Evolutionary conservation across 768 basidiomycete species (phyloP).

Genomic region (Tricholoma terreum): DNA sequence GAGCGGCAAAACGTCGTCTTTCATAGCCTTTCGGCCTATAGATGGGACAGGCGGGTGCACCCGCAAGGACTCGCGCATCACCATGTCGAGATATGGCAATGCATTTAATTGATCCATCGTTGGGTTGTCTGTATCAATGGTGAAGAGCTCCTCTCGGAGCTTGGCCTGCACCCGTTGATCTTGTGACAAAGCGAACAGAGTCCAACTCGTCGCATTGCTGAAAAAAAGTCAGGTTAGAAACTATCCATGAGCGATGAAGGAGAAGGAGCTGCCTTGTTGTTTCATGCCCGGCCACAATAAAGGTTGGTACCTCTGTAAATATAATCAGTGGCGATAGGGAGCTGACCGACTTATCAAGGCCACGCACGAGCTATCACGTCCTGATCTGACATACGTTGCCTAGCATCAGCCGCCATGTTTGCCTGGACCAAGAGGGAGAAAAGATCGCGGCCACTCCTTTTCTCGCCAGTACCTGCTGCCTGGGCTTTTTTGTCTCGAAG

Average conservation of each 20-base stretch:
- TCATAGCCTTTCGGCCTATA: slow-evolving; percentile 41
- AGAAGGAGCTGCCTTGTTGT: slow-evolving; percentile 35
- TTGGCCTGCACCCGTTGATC: slow-evolving; percentile 47
- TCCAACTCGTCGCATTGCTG: slow-evolving; percentile 53
- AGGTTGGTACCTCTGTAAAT: slow-evolving; percentile 44
- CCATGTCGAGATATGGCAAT: slow-evolving; percentile 64
- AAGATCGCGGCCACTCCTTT: slow-evolving; percentile 40
- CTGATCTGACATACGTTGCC: slow-evolving; percentile 17
- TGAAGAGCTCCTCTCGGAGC: slow-evolving; percentile 55
- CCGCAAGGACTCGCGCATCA: slow-evolving; percentile 59
- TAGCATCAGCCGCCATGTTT: slow-evolving; percentile 48
- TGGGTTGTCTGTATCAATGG: slow-evolving; percentile 51
- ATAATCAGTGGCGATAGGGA: not conserved
- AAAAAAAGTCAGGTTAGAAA: not conserved
- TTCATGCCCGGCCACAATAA: slow-evolving; percentile 48
- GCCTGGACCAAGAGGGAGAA: slow-evolving; percentile 45
- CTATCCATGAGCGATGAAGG: not conserved
- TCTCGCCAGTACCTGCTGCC: slow-evolving; percentile 8
- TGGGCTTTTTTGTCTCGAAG: slow-evolving; percentile 40
- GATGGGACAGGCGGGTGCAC: slow-evolving; percentile 49
- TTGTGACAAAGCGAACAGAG: slow-evolving; percentile 51
- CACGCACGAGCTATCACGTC: slow-evolving; percentile 16
- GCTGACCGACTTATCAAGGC: not conserved
- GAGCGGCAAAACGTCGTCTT: slow-evolving; percentile 53
- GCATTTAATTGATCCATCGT: slow-evolving; percentile 66